Conservation (phyloP, 1,284 basidiomycete species). For the Sporisorium iseilematis-ciliati region DNA sequence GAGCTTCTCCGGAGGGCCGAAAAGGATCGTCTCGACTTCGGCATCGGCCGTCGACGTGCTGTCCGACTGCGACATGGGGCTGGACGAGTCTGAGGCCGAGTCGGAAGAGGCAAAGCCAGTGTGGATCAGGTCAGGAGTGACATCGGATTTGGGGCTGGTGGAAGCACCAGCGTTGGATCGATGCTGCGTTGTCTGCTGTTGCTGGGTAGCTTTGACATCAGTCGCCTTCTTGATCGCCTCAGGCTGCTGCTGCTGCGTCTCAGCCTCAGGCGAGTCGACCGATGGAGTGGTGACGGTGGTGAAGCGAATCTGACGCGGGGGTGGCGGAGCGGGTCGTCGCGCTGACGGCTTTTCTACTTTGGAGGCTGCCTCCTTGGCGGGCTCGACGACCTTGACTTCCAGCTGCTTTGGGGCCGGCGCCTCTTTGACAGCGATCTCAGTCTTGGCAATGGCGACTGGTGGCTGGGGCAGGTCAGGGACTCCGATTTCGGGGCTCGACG, state of each 20-base stretch:
- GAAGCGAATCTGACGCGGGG: conserved; percentile 51
- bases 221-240: conserved; percentile 14
- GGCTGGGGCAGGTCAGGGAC: conserved; percentile 2
- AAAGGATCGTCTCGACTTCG: conserved; percentile 48
- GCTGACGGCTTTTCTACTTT: conserved; percentile 28
- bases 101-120: conserved; percentile 37
- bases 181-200: conserved; percentile 41
- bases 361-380: conserved; percentile 8
- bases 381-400: conserved; percentile 3
- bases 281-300: conserved; percentile 44
- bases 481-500: conserved; percentile 15
- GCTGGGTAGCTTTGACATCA: conserved; percentile 1
- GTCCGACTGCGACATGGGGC: conserved; percentile 31
- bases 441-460: not conserved
- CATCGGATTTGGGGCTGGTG: conserved; percentile 17
- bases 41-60: conserved; percentile 27
- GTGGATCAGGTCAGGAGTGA: conserved; percentile 38
- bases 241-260: conserved; percentile 11
- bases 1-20: conserved; percentile 50
- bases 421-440: conserved; percentile 6
- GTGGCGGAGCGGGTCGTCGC: conserved; percentile 43
- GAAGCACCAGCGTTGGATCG: conserved; percentile 15
- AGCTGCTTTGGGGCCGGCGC: not conserved
- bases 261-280: conserved; percentile 19
- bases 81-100: conserved; percentile 39